A percentile compares a stretch with the other conserved stretches of the same genome.
phyloP scores from a whole-genome alignment of 495 filamentous ascomycete species.

The Aspergillus funiculosus region DNA sequence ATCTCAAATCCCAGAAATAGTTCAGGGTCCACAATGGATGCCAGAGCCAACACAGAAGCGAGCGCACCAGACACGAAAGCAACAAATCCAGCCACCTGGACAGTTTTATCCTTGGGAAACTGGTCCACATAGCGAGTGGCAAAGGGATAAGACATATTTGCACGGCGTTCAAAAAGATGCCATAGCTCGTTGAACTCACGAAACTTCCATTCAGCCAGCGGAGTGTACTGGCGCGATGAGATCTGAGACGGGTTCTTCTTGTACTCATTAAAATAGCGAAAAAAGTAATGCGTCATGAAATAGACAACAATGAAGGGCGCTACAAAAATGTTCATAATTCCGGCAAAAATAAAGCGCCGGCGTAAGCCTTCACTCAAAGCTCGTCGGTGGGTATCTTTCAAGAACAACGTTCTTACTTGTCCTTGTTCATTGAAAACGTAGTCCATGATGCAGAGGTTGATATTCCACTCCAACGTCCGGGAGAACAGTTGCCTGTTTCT shows the following conservation, averaged over 20 bases:
- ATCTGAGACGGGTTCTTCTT: slow-evolving; percentile 84
- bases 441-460: slow-evolving; percentile 83
- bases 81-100: slow-evolving; percentile 74
- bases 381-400: slow-evolving; percentile 74
- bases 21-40: slow-evolving; percentile 80
- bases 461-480: slow-evolving; percentile 77
- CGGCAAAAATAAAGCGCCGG: slow-evolving; percentile 70
- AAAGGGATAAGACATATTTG: slow-evolving; percentile 92
- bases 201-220: slow-evolving; percentile 95
- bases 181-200: slow-evolving; percentile 96
- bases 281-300: slow-evolving; percentile 79
- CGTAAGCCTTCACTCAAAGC: slow-evolving; percentile 71
- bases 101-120: slow-evolving; percentile 90
- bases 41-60: slow-evolving; percentile 72
- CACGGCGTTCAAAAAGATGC: slow-evolving; percentile 81
- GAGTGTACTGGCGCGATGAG: slow-evolving; percentile 81
- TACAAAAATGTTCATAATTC: slow-evolving; percentile 76
- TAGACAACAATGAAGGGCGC: slow-evolving; percentile 80
- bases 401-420: slow-evolving; percentile 74
- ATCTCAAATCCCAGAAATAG: slow-evolving; percentile 89
- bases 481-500: slow-evolving; percentile 74
- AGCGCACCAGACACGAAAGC: slow-evolving; percentile 84
- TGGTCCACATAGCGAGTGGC: slow-evolving; percentile 90
- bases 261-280: slow-evolving; percentile 92
- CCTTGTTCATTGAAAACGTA: slow-evolving; percentile 86